Percentiles rank a stretch among this genome's conserved stretches.
phyloP scores from a whole-genome alignment of 306 rosid genomes.

The Quercus gilva region DNA sequence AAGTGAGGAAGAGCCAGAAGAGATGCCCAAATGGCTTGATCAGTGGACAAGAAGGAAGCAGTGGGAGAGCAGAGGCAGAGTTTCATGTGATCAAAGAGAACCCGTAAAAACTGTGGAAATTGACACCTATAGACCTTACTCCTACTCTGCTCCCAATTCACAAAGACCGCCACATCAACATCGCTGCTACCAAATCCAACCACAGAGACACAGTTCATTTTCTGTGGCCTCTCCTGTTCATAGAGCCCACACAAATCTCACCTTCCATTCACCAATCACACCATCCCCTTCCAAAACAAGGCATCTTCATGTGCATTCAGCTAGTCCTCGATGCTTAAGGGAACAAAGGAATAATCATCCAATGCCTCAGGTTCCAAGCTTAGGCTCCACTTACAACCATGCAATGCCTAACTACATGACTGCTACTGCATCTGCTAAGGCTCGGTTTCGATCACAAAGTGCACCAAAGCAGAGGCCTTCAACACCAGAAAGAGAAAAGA shows the following conservation, averaged over 20 bases:
- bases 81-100: slow-evolving; percentile 41
- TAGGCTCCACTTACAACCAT: background rate
- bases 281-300: slow-evolving; percentile 34
- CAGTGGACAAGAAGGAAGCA: slow-evolving; percentile 28
- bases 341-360: background rate
- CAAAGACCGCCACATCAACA: slow-evolving; percentile 9
- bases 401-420: slow-evolving; percentile 50
- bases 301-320: slow-evolving; percentile 30
- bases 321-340: slow-evolving; percentile 37
- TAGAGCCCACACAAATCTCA: slow-evolving; percentile 2
- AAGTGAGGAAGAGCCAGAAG: slow-evolving; percentile 33
- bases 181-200: slow-evolving; percentile 3
- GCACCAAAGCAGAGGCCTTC: slow-evolving; percentile 45
- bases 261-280: slow-evolving; percentile 29
- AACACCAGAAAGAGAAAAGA: slow-evolving; percentile 27
- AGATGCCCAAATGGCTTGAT: slow-evolving; percentile 26
- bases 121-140: slow-evolving; percentile 43
- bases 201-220: slow-evolving; percentile 15
- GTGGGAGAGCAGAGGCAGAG: slow-evolving; percentile 36
- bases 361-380: slow-evolving; percentile 1
- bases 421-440: slow-evolving; percentile 51
- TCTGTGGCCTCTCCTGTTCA: slow-evolving; percentile 22
- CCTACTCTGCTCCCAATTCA: slow-evolving; percentile 10
- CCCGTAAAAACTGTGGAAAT: slow-evolving; percentile 53
- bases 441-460: slow-evolving; percentile 46